phyloP scores from a whole-genome alignment of 1,284 basidiomycete species.

The Hymenochaete sp. region DNA sequence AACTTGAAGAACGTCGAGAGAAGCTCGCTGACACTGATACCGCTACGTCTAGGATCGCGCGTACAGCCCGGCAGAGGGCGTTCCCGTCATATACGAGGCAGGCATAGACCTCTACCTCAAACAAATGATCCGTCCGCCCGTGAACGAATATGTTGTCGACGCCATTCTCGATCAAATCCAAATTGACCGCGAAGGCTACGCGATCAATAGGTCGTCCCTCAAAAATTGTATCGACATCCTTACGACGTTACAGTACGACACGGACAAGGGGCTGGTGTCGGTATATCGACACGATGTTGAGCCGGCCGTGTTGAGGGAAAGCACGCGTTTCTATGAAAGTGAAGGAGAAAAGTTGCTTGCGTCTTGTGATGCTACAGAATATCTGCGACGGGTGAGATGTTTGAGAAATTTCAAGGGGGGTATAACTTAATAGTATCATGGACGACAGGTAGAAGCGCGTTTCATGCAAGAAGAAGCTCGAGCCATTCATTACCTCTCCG shows the following conservation, averaged over 20 bases:
- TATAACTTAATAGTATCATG: constrained; percentile 1
- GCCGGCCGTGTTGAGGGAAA: constrained; percentile 73
- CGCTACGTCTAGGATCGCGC: constrained; percentile 69
- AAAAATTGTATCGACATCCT: constrained; percentile 89
- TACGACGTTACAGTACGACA: constrained; percentile 48
- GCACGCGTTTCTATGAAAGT: constrained; percentile 68
- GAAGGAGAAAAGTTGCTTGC: constrained; percentile 72
- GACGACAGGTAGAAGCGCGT: constrained; percentile 67
- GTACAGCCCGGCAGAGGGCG: constrained; percentile 61
- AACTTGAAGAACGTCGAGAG: constrained; percentile 3
- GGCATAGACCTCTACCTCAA: constrained; percentile 82
- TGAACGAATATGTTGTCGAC: constrained; percentile 74
- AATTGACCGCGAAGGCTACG: constrained; percentile 86
- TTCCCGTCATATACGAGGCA: constrained; percentile 77
- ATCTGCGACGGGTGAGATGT: constrained; percentile 63
- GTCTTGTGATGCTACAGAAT: constrained; percentile 75
- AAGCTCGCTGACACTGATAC: neutral
- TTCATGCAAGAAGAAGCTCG: constrained; percentile 82
- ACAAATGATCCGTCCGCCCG: constrained; percentile 77
- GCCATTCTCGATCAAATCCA: constrained; percentile 84
- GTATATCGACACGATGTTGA: constrained; percentile 87
- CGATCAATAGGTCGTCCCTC: constrained; percentile 86
- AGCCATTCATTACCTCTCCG: constrained; percentile 83
- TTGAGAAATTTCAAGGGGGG: constrained; percentile 7
- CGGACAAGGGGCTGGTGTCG: constrained; percentile 32